Evolutionary conservation across 345 rosid genomes (phyloP), one percentile per base, ranked within the genome.

Genomic region (Dipteronia sinensis): DNA sequence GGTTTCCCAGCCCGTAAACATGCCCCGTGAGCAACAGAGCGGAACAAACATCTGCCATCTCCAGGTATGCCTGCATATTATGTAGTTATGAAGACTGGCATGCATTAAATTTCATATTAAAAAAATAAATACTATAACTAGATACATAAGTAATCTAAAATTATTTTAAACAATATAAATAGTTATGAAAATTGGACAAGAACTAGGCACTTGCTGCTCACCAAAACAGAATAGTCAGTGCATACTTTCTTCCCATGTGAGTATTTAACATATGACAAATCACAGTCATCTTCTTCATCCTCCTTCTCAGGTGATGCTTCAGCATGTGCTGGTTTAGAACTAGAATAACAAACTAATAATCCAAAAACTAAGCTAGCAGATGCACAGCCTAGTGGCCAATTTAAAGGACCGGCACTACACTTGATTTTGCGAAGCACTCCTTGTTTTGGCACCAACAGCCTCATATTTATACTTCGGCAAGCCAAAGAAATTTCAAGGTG

Each of bases 31-130:
- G 89, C 92, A 68, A 96, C 95, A 47, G 99, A 91, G 25, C 99
- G 95, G 78, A 96, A 96, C 90, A 96, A 85, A 74, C 99, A 96
- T 69, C 99, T 86, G 25, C 99, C 99, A 86, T 96, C 98, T 64
- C 99, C 98, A 55, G 98, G 99, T 71, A 96, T 89, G 77, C 97
- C 99, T 94, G 86, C 75, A 88, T 10, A 75, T 67, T 12, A 77
- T 31, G 49, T 44, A 78, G 63, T 72, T 68, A 67, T 77, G 62
- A 55, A 38, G 15, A 66, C n/a, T 34, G 73, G 49, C 70, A 72
- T 23, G 70, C 29, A 47, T 74, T 69, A 47, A 61, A 56, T 59
- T 38, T 31, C 61, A 74, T 12, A 55, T 68, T 4, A 46, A 46
- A 42, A 40, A 8, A 22, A 58, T 55, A 67, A 16, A 15, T 34